Evolutionary conservation across 257 asterid species (phyloP).

Genomic region (Penstemon newberryi): DNA sequence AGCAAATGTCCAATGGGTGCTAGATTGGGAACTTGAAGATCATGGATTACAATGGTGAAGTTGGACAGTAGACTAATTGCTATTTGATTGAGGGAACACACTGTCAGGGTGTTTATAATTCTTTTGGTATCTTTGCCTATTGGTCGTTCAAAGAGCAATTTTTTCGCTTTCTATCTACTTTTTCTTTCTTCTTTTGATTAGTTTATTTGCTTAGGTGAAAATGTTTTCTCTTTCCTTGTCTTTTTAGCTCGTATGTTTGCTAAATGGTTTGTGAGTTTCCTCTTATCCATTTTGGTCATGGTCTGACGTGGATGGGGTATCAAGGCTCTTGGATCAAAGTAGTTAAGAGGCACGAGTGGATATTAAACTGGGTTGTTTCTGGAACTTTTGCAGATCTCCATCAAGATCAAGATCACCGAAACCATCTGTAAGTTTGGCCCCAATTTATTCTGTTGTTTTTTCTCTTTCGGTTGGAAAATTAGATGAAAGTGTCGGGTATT

Average conservation of each 20-base stretch:
- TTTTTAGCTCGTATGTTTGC: constrained; percentile 31
- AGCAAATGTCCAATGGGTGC: constrained; percentile 83
- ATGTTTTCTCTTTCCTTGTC: constrained; percentile 4
- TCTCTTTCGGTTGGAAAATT: background rate
- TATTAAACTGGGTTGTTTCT: constrained; percentile 92
- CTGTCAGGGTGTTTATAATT: constrained; percentile 38
- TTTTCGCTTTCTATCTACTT: constrained; percentile 36
- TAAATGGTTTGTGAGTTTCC: constrained; percentile 48
- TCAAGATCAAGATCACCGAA: constrained; percentile 93
- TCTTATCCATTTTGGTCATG: constrained; percentile 52
- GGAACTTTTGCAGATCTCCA: constrained; percentile 99
- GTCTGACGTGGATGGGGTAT: constrained; percentile 78
- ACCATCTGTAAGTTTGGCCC: constrained; percentile 72
- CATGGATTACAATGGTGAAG: constrained; percentile 78
- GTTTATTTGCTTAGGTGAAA: constrained; percentile 42
- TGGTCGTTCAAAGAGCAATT: constrained; percentile 39
- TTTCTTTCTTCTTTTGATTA: constrained; percentile 35
- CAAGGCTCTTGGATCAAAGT: constrained; percentile 85
- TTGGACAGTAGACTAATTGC: constrained; percentile 76
- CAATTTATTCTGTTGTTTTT: background rate
- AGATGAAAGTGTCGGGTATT: background rate
- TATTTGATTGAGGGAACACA: constrained; percentile 55
- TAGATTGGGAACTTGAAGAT: constrained; percentile 81
- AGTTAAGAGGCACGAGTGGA: constrained; percentile 76
- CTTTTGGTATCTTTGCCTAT: constrained; percentile 43